Evolutionary conservation across 352 stramenopile species (phyloP), one percentile per base, ranked within the genome.

Genomic region (Phytophthora citricola): DNA sequence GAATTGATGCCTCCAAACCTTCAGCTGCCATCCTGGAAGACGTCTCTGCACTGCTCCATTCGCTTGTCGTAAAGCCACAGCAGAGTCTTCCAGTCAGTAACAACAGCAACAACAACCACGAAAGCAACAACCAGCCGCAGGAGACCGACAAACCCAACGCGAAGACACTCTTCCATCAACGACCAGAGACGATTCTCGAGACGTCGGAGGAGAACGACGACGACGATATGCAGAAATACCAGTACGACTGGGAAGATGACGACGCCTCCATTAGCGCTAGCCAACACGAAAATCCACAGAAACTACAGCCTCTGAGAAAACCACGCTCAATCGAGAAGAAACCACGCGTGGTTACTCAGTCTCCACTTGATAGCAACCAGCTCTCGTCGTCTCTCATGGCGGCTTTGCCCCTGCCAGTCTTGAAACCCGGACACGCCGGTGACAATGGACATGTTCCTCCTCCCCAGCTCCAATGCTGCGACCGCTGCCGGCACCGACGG

Each of bases 131-230:
- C 27, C 67, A 75, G 17, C n/a, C 34, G 2, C 55, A 54, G 9
- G 48, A 60, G 15, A 6, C 31, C 1, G 64, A 59, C 4, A 69
- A 57, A 41, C 0, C 20, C 17, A 32, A 36, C 10, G 22, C 26
- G 15, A 81, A 78, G 24, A 56, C 58, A 14, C 49, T 58, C 1
- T 63, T 76, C 15, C 58, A 54, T 4, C 79, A 78, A 26, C 66
- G 76, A 31, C 63, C 67, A 1, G 62, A 75, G n/a, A 75, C 67
- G 45, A 88, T 88, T 52, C 77, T 76, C 5, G 77, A 88, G 40
- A 83, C 82, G 43, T 75, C 77, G 29, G 71, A 84, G 15, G 73
- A 85, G 9, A 59, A 76, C 11, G 73, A 77, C n/a, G 64, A 74
- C n/a, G 64, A 75, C 17, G 64, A 81, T 29, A 63, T 58, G 29